Evolutionary conservation across 2,329 filamentous ascomycete genomes (phyloP).

Genomic region (Lojkania enalia): DNA sequence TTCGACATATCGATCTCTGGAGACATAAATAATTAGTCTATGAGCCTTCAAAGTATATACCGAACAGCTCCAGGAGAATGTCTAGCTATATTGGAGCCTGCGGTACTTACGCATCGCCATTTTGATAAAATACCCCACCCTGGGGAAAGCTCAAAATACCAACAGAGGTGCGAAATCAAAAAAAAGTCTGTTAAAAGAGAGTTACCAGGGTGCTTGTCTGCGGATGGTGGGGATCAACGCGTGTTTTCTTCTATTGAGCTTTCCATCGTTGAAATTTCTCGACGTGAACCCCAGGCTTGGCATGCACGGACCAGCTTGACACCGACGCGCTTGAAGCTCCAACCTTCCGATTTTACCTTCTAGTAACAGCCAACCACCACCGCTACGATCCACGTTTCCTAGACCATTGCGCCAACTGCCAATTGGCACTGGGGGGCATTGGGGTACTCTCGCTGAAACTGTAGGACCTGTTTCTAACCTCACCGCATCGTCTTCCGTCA

Average conservation of each 20-base stretch:
- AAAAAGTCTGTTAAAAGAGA: neutral
- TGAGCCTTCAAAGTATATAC: neutral
- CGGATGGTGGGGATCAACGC: constrained; percentile 28
- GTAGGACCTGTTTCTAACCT: constrained; percentile 6
- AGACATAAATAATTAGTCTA: constrained; percentile 30
- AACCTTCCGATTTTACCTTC: constrained; percentile 13
- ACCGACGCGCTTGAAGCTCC: constrained; percentile 9
- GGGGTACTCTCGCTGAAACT: constrained; percentile 8
- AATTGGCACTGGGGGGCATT: too few species aligned
- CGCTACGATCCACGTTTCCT: constrained; percentile 7
- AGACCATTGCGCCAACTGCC: constrained; percentile 9
- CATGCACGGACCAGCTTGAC: constrained; percentile 4
- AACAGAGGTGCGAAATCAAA: neutral
- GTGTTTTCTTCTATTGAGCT: constrained; percentile 14
- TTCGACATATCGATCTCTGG: constrained; percentile 82
- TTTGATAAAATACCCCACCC: constrained; percentile 21
- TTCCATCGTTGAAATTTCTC: constrained; percentile 25
- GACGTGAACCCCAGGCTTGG: constrained; percentile 10
- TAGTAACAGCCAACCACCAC: constrained; percentile 2
- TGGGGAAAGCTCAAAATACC: constrained; percentile 2
- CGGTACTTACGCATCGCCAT: constrained; percentile 48
- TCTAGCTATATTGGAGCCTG: constrained; percentile 23
- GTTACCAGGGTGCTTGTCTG: neutral
- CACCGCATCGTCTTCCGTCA: constrained; percentile 2
- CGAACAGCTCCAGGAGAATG: neutral